Percentiles rank a stretch among this genome's conserved stretches.
phyloP scores from a whole-genome alignment of 2,329 filamentous ascomycete genomes.

The Juglanconis juglandina region DNA sequence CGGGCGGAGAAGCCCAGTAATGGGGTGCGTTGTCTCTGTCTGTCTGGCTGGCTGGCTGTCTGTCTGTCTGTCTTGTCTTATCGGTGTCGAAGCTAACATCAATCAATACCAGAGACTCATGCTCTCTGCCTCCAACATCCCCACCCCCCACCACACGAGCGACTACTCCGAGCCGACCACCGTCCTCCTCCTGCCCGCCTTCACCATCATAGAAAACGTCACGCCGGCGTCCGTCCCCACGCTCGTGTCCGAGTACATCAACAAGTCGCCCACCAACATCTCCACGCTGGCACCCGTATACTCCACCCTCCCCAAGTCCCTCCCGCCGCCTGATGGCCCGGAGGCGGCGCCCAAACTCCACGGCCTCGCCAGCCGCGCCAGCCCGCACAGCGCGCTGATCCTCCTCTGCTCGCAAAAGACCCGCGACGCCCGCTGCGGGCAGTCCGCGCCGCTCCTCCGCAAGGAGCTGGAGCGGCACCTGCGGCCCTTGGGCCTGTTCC shows the following conservation, averaged over 20 bases:
- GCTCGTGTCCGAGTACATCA: conserved; percentile 69
- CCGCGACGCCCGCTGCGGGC: conserved; percentile 91
- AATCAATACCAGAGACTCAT: conserved; percentile 64
- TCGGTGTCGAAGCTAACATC: neutral
- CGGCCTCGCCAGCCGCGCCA: conserved; percentile 52
- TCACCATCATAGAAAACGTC: conserved; percentile 79
- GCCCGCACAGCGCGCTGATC: conserved; percentile 81
- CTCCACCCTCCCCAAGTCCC: conserved; percentile 33
- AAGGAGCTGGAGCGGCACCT: conserved; percentile 88
- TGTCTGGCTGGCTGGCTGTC: neutral
- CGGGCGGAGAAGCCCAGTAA: conserved; percentile 58
- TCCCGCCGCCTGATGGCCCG: conserved; percentile 24
- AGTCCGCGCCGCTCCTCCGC: conserved; percentile 84
- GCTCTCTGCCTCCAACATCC: conserved; percentile 89
- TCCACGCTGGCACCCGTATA: conserved; percentile 49
- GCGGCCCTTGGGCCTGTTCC: conserved; percentile 76
- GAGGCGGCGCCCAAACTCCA: conserved; percentile 28
- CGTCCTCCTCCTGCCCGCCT: conserved; percentile 79
- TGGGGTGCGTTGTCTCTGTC: conserved; percentile 51
- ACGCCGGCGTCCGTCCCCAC: conserved; percentile 69
- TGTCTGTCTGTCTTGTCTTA: neutral
- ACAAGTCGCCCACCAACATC: conserved; percentile 69
- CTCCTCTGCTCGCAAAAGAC: conserved; percentile 92
- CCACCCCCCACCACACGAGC: conserved; percentile 64
- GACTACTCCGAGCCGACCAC: conserved; percentile 69